Conservation (phyloP, 1,284 basidiomycete species). For the Rhodotorula sp. region DNA sequence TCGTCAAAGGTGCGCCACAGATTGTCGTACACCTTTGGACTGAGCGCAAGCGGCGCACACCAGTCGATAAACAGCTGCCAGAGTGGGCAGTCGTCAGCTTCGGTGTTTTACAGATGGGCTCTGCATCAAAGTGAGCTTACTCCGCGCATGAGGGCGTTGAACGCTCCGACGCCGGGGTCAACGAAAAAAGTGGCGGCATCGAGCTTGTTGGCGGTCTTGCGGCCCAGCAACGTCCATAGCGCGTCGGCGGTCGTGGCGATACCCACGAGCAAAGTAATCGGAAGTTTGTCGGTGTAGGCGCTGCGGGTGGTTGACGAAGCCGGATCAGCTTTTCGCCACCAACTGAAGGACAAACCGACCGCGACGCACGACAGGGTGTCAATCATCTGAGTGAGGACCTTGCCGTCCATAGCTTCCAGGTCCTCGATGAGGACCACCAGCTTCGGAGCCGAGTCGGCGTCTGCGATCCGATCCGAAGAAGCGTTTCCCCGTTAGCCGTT, state of each 20-base stretch:
- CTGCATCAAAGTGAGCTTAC: background rate
- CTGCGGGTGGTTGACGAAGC: background rate
- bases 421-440: conserved; percentile 36
- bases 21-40: conserved; percentile 9
- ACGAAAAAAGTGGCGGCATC: conserved; percentile 31
- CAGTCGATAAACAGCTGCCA: conserved; percentile 28
- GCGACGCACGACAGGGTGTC: conserved; percentile 19
- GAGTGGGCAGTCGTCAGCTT: background rate
- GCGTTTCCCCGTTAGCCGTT: background rate
- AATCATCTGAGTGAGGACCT: conserved; percentile 26
- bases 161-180: conserved; percentile 34
- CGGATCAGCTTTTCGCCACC: background rate
- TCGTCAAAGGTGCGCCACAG: conserved; percentile 33
- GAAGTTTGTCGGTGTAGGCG: conserved; percentile 10
- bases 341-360: background rate
- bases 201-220: conserved; percentile 19
- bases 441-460: conserved; percentile 3
- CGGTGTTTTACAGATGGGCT: background rate
- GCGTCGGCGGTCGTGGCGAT: conserved; percentile 31
- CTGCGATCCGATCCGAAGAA: background rate
- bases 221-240: conserved; percentile 14
- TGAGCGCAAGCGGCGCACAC: conserved; percentile 23
- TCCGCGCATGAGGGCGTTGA: conserved; percentile 32
- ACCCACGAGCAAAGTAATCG: conserved; percentile 34
- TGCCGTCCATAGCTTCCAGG: conserved; percentile 35